Evolutionary conservation across 176 grass and related monocot species (phyloP).

Genomic region (Paspalum notatum): DNA sequence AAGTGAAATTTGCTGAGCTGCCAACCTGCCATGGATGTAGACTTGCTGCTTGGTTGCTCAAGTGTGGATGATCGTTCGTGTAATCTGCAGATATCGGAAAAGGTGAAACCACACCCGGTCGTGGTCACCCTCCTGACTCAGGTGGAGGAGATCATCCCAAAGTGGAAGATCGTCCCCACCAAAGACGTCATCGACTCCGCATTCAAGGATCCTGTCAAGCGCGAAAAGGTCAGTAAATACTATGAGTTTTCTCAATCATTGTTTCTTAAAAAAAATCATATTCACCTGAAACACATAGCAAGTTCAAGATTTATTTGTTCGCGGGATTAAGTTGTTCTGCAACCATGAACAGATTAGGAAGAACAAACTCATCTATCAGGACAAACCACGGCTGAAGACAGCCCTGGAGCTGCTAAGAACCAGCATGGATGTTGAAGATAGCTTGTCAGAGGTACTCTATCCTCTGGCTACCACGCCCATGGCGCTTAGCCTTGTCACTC

Average conservation of each 20-base stretch:
- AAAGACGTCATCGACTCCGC: constrained; percentile 91
- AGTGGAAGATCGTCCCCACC: constrained; percentile 90
- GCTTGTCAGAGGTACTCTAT: constrained; percentile 55
- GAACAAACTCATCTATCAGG: constrained; percentile 94
- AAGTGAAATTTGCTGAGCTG: background rate
- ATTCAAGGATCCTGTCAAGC: constrained; percentile 87
- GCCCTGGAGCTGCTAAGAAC: constrained; percentile 83
- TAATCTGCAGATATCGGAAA: constrained; percentile 71
- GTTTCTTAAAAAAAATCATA: background rate
- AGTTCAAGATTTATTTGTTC: background rate
- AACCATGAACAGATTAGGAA: constrained; percentile 67
- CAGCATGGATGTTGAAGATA: constrained; percentile 80
- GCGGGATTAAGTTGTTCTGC: background rate
- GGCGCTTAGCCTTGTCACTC: background rate
- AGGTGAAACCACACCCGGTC: constrained; percentile 78
- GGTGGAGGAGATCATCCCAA: constrained; percentile 90
- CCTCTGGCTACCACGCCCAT: background rate
- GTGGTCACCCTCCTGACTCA: constrained; percentile 74
- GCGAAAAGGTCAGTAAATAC: constrained; percentile 49
- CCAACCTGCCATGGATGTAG: background rate
- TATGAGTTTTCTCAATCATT: background rate
- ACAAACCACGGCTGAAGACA: constrained; percentile 86
- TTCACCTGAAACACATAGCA: background rate
- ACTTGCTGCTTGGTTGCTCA: constrained; percentile 16
- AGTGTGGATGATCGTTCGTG: background rate